These are phyloP conservation scores for Xylaria flabelliformis DNA, from an alignment of 495 filamentous ascomycete genomes.

Conservation along the genomic window DNA sequence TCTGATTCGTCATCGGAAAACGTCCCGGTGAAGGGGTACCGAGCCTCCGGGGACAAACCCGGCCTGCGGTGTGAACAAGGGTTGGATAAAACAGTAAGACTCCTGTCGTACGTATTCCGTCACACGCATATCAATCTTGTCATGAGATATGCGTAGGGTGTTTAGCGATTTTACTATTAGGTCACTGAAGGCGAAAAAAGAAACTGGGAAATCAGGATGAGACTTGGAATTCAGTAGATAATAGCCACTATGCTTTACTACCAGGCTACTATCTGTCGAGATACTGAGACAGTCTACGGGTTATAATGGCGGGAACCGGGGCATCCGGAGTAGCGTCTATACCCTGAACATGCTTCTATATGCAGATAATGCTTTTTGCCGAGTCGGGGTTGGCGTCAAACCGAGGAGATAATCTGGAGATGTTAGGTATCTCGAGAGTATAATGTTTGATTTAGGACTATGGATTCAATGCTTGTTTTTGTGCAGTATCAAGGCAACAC, in stretches of 20 bases:
- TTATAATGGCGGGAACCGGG: background rate
- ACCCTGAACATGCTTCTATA: background rate
- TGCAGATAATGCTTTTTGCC: background rate
- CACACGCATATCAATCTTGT: conserved; percentile 1
- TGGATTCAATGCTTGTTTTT: background rate
- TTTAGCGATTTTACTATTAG: background rate
- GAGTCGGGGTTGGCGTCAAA: background rate
- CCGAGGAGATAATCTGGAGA: background rate
- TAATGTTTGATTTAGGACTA: background rate
- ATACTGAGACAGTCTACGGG: background rate
- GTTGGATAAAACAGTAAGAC: background rate
- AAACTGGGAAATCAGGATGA: background rate
- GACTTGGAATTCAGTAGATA: background rate
- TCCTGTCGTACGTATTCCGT: background rate
- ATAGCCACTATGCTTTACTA: conserved; percentile 5
- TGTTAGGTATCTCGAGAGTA: background rate
- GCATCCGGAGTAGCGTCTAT: background rate
- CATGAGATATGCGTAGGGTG: background rate
- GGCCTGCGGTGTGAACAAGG: conserved; percentile 5
- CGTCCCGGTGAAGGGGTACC: background rate
- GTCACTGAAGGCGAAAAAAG: background rate
- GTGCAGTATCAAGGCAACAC: background rate
- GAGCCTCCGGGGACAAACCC: background rate
- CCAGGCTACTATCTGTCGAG: background rate
- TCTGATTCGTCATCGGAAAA: background rate